A percentile compares a stretch with the other conserved stretches of the same genome.
These are phyloP conservation scores for Arxiozyma bovina DNA, from an alignment of 1,139 yeast species.

Conservation along the genomic window DNA sequence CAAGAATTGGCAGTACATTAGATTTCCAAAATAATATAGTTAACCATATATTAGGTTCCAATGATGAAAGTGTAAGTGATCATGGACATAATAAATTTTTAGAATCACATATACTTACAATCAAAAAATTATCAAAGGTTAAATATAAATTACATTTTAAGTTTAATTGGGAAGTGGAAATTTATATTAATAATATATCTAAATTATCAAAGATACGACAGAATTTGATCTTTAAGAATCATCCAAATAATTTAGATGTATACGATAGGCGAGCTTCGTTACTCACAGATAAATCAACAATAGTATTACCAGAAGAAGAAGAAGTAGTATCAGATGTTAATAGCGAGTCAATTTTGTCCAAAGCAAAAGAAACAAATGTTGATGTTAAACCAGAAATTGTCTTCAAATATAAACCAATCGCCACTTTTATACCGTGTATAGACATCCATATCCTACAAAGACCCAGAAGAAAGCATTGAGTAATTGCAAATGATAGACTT, in stretches of 20 bases:
- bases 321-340: neutral
- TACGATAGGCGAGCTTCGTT: neutral
- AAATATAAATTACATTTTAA: slow-evolving; percentile 23
- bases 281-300: slow-evolving; percentile 1
- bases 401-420: slow-evolving; percentile 18
- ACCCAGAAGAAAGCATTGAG: slow-evolving; percentile 19
- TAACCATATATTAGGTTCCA: slow-evolving; percentile 8
- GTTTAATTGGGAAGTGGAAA: slow-evolving; percentile 27
- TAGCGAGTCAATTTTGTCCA: neutral
- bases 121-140: slow-evolving; percentile 22
- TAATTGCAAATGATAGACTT: neutral
- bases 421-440: slow-evolving; percentile 22
- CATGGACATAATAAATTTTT: slow-evolving; percentile 4
- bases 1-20: slow-evolving; percentile 22
- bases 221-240: slow-evolving; percentile 14
- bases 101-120: slow-evolving; percentile 14
- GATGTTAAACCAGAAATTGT: slow-evolving; percentile 21
- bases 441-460: slow-evolving; percentile 26
- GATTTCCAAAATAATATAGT: slow-evolving; percentile 19
- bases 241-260: neutral
- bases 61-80: neutral
- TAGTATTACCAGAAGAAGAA: neutral
- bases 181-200: slow-evolving; percentile 21
- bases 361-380: neutral
- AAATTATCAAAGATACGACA: slow-evolving; percentile 21